Evolutionary conservation across 768 basidiomycete genomes (phyloP), one percentile per base, ranked within the genome.

Genomic region (Lepiota subincarnata): DNA sequence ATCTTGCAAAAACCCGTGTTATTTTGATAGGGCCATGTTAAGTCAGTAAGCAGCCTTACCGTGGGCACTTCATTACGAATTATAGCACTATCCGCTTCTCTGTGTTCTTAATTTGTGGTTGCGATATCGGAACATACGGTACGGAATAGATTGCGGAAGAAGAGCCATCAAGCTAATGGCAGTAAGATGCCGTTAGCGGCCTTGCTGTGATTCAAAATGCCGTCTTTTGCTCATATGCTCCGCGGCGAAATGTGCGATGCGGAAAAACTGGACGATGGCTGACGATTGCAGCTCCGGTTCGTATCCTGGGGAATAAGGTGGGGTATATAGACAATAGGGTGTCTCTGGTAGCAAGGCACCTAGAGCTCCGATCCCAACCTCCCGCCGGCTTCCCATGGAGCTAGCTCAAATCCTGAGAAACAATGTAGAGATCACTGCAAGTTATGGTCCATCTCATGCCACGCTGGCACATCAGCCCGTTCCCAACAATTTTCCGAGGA

Each of bases 11-110:
- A 31, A 31, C 8, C 31, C 7, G 31, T 31, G 8, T 8, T 11
- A 8, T 31, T 8, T 4, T 11, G 31, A 31, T 31, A 31, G 31
- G 10, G 1, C 31, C 37, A 40, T 13, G 49, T 44, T 35, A 18
- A 24, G 50, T 37, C 36, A n/a, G 6, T 31, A 11, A 11, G 2
- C 31, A 31, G 1, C 20, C 2, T 16, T n/a, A 7, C 4, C 50
- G 50, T 52, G 50, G 41, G 42, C 38, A 37, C n/a, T 20, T 43
- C 34, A n/a, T 11, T 52, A 52, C 50, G 41, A 19, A 22, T 52
- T 44, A 52, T 52, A 52, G 50, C 31, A 52, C 37, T 28, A 8
- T 43, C 2, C 22, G 22, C 34, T 18, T 16, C 16, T 26, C 11
- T 16, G 1, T 14, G 2, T 11, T 7, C 20, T 42, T 36, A 51